These are phyloP conservation scores for Mortierella claussenii DNA, from an alignment of 192 early-diverging fungal species.

Conservation along the genomic window DNA sequence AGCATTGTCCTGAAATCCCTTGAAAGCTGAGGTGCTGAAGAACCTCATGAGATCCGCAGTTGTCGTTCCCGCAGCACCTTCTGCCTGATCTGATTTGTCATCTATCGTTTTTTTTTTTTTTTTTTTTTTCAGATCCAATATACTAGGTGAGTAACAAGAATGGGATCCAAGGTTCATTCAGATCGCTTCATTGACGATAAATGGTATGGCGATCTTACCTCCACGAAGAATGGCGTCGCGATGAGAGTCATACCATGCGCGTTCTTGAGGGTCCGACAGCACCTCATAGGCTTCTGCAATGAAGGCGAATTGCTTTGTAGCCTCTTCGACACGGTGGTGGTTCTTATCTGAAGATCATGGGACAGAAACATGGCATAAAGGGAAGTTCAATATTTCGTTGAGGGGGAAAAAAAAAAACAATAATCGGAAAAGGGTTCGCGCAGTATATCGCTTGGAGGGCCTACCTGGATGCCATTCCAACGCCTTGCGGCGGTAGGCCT, in stretches of 20 bases:
- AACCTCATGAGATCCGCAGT: slow-evolving; percentile 81
- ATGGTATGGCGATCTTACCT: too few species aligned
- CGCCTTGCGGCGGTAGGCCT: slow-evolving; percentile 83
- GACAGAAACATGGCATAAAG: background rate
- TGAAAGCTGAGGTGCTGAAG: slow-evolving; percentile 80
- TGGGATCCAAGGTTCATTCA: background rate
- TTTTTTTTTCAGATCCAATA: background rate
- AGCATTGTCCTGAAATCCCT: slow-evolving; percentile 73
- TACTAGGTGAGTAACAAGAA: background rate
- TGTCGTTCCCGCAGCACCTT: slow-evolving; percentile 66
- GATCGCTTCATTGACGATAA: too few species aligned
- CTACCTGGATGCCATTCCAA: slow-evolving; percentile 83
- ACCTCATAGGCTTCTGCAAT: slow-evolving; percentile 96
- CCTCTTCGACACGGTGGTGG: slow-evolving; percentile 80
- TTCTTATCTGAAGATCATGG: slow-evolving; percentile 80
- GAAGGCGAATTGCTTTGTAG: slow-evolving; percentile 87
- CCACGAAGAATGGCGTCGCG: slow-evolving; percentile 92
- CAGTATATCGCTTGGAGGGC: background rate
- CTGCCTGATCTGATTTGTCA: slow-evolving; percentile 57
- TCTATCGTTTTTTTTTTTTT: slow-evolving; percentile 33
- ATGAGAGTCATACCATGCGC: slow-evolving; percentile 95
- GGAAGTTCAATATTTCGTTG: background rate
- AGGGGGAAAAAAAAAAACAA: background rate
- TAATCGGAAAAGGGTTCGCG: too few species aligned
- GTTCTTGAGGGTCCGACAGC: slow-evolving; percentile 91